Base-by-base conservation (phyloP, 139 green algal species). In the Chlamydomonas incerta region DNA sequence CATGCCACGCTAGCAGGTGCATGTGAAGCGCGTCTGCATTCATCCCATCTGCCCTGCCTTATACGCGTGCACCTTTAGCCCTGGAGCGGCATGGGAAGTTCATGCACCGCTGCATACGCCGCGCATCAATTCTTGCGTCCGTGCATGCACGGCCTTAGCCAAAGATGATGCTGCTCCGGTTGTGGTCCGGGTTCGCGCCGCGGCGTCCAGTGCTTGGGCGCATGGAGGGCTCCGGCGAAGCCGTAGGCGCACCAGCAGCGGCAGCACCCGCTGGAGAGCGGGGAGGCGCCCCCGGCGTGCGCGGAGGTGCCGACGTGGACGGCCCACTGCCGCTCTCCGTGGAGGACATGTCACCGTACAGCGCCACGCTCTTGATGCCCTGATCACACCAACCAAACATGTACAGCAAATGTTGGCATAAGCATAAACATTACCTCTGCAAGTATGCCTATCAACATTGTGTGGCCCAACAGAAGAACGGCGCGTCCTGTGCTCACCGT, bases 301-400 rank as follows among this genome's bases (percentile, higher is more conserved):
- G 68, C 21, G 68, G 68, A 34, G 68, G 34, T 9, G 68, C 68
- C 14, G 68, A 34, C 17, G 24, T 67, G 4, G 26, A n/a, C 31
- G 47, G 20, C n/a, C 47, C 24, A 29, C 29, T 29, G 46, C 28
- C 20, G 37, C 37, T 63, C 28, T 31, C 29, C 3, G 58, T 26
- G 31, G 60, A 13, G 14, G 72, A 33, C 76, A 89, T 77, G 75
- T 86, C 72, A 58, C 85, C 76, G 70, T 89, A 89, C 68, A 89
- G 76, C 34, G 85, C 75, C 14, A 89, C 68, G 47, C 29, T 72
- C 37, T 81, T 84, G 41, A 89, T 81, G 37, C 11, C 50, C 80
- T 85, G 80, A n/a, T n/a, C n/a, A n/a, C n/a, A n/a, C n/a, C n/a
- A n/a, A n/a, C n/a, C n/a, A n/a, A n/a, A n/a, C n/a, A n/a, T n/a